phyloP scores from a whole-genome alignment of 768 basidiomycete species.

The Auricularia heimuer region DNA sequence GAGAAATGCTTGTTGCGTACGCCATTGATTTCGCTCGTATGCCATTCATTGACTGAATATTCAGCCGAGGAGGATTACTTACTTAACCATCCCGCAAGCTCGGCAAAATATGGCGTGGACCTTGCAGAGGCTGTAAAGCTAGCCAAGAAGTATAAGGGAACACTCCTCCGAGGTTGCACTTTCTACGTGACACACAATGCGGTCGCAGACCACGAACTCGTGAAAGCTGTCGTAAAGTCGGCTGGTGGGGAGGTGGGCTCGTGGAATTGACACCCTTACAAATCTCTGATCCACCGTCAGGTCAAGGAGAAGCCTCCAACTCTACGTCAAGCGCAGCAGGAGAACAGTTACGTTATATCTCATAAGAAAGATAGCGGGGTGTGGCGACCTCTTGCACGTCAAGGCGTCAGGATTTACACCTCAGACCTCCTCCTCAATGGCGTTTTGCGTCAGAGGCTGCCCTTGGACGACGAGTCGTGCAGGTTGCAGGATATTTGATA shows the following conservation, averaged over 20 bases:
- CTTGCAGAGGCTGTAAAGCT: slow-evolving; percentile 50
- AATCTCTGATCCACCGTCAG: slow-evolving; percentile 37
- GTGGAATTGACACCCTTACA: slow-evolving; percentile 12
- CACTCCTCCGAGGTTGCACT: slow-evolving; percentile 50
- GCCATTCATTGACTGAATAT: slow-evolving; percentile 2
- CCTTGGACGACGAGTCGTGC: slow-evolving; percentile 38
- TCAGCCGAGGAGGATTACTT: slow-evolving; percentile 55
- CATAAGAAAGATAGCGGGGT: slow-evolving; percentile 51
- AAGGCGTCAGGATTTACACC: slow-evolving; percentile 50
- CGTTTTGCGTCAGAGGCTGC: slow-evolving; percentile 55
- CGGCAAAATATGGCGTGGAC: slow-evolving; percentile 57
- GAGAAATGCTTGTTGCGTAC: slow-evolving; percentile 53
- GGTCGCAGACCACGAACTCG: slow-evolving; percentile 35
- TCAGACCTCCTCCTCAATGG: slow-evolving; percentile 58
- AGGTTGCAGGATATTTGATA: too few relatives aligned
- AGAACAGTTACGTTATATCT: slow-evolving; percentile 52
- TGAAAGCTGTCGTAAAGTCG: slow-evolving; percentile 60
- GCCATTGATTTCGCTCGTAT: slow-evolving; percentile 18
- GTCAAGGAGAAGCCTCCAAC: neutral
- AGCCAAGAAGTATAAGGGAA: slow-evolving; percentile 42
- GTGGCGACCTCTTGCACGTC: slow-evolving; percentile 52
- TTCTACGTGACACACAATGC: slow-evolving; percentile 73
- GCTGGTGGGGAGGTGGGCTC: slow-evolving; percentile 62
- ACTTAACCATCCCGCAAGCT: slow-evolving; percentile 50
- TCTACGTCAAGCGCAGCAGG: slow-evolving; percentile 10